phyloP scores from a whole-genome alignment of 2,329 filamentous ascomycete genomes.

The Clathrospora elynae region DNA sequence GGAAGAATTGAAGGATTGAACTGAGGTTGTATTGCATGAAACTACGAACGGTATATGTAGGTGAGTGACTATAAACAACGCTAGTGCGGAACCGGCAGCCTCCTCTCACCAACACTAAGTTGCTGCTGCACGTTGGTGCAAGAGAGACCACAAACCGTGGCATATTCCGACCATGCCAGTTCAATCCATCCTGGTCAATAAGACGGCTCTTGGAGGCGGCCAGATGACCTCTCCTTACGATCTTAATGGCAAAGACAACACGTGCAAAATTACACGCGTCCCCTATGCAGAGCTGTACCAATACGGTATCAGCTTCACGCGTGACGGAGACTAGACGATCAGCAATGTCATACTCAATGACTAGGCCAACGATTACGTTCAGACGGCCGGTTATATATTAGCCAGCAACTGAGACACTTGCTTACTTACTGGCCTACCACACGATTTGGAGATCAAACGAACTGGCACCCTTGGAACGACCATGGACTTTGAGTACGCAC shows the following conservation, averaged over 20 bases:
- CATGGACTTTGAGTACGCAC: slow-evolving; percentile 12
- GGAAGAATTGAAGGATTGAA: too few relatives aligned
- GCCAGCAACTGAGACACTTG: slow-evolving; percentile 8
- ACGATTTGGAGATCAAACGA: slow-evolving; percentile 12
- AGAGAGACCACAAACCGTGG: too few relatives aligned
- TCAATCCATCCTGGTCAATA: too few relatives aligned
- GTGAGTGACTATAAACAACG: too few relatives aligned
- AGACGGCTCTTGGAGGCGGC: too few relatives aligned
- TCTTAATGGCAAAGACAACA: slow-evolving; percentile 17
- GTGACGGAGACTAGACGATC: slow-evolving; percentile 8
- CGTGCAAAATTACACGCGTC: slow-evolving; percentile 7
- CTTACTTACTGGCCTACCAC: slow-evolving; percentile 8
- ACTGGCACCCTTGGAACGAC: slow-evolving; percentile 8
- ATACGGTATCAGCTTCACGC: slow-evolving; percentile 14
- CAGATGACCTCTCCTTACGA: too few relatives aligned
- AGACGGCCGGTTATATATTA: background rate
- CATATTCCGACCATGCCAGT: too few relatives aligned
- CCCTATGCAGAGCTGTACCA: slow-evolving; percentile 14
- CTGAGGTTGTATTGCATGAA: too few relatives aligned
- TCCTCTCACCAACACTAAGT: too few relatives aligned
- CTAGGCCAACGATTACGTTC: slow-evolving; percentile 5
- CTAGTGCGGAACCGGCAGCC: too few relatives aligned
- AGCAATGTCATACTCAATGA: slow-evolving; percentile 2
- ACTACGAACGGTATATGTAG: too few relatives aligned
- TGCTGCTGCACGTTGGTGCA: too few relatives aligned